Base-by-base conservation (phyloP, 495 filamentous ascomycete species). In the Penicillium pulvis region DNA sequence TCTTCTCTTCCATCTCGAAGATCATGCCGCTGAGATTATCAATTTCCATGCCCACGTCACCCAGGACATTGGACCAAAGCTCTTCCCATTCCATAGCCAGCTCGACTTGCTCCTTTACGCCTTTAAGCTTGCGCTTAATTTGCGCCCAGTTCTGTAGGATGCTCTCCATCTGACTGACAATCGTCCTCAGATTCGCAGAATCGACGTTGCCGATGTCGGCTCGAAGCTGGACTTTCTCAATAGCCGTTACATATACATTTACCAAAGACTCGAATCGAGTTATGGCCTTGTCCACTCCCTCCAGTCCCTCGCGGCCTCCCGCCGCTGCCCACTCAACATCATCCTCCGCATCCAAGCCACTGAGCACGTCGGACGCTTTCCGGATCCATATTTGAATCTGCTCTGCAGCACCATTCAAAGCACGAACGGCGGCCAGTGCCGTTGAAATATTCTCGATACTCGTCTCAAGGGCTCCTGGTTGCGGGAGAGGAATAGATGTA, bases 11-110 rank as follows among this genome's bases (percentile, higher is more conserved):
- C 90, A 98, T 95, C 69, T 98, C 92, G 63, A 97, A 97, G 35
- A 98, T 88, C 42, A 95, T 75, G 33, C 86, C 81, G 68, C 85
- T 84, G 12, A 97, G 83, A 9, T 88, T 87, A 57, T 96, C 91
- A 71, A 97, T 84, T 72, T 98, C 94, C 53, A 87, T 83, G 39
- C 90, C 89, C 45, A 98, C 97, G 73, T 98, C 93, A 36, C 93
- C 93, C 17, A 98, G 77, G 19, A 98, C 92, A 67, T 81, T 90
- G 62, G 89, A 90, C 93, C 93, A 97, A 20, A 98, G 79, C 75
- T 98, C 94, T 70, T 96, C 92, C 93, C 93, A 98, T 63, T 98
- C 94, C 91, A 97, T 93, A 8, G 94, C 94, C 50, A 96, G 81
- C 72, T 97, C 94, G 6, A 98, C 93, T 61, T 97, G 92, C 41